phyloP scores from a whole-genome alignment of 805 yeast genomes.

The Zygosaccharomyces rouxii region DNA sequence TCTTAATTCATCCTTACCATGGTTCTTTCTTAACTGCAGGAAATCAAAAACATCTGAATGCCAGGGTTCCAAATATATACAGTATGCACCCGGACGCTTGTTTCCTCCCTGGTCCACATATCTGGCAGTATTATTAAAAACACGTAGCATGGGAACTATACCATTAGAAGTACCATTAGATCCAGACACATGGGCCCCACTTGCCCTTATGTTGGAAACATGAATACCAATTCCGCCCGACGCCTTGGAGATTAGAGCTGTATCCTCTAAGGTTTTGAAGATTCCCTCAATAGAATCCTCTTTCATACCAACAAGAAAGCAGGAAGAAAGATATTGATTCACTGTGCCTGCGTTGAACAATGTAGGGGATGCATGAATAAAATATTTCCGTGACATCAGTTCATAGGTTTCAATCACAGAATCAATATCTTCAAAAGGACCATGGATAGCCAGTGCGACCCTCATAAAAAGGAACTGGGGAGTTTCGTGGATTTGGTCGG shows the following conservation, averaged over 20 bases:
- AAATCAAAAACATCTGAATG: constrained; percentile 88
- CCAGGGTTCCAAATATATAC: constrained; percentile 94
- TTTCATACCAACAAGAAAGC: constrained; percentile 86
- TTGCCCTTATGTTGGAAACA: constrained; percentile 78
- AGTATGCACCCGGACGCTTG: constrained; percentile 97
- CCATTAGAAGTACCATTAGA: constrained; percentile 93
- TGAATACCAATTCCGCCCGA: constrained; percentile 96
- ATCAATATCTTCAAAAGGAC: constrained; percentile 50
- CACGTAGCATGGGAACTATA: constrained; percentile 92
- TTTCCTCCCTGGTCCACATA: constrained; percentile 98
- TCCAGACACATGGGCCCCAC: constrained; percentile 85
- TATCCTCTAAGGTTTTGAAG: constrained; percentile 78
- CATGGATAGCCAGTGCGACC: constrained; percentile 87
- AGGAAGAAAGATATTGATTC: constrained; percentile 79
- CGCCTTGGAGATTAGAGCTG: constrained; percentile 87
- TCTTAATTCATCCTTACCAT: constrained; percentile 89
- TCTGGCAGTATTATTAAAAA: constrained; percentile 91
- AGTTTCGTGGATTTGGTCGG: constrained; percentile 51
- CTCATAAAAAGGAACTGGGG: constrained; percentile 88
- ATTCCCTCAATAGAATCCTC: constrained; percentile 96
- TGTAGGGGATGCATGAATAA: constrained; percentile 95
- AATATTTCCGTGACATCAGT: constrained; percentile 75
- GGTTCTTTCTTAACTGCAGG: constrained; percentile 82
- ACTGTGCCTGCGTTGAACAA: constrained; percentile 91
- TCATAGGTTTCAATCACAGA: constrained; percentile 74